Percentiles rank a stretch among this genome's conserved stretches.
Evolutionary conservation across 148 eudicot species (phyloP).

Genomic region (Camellia japonica): DNA sequence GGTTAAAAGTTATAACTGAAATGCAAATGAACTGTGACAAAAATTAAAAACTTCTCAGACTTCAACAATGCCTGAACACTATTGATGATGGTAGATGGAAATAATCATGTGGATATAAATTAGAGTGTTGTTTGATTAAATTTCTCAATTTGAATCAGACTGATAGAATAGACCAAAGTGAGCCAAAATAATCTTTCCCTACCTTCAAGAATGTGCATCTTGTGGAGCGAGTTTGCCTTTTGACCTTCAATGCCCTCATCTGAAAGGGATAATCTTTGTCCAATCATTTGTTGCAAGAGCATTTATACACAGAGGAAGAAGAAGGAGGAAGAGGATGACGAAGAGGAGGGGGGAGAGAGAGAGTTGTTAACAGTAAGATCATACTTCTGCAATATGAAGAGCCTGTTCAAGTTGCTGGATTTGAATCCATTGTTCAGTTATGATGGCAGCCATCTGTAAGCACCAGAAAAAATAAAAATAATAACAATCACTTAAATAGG

Average conservation of each 20-base stretch:
- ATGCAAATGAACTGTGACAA: not conserved
- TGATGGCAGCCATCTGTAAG: constrained; percentile 59
- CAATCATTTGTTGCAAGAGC: constrained; percentile 8
- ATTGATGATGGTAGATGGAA: not conserved
- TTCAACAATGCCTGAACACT: not conserved
- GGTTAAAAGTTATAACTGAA: not conserved
- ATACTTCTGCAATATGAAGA: constrained; percentile 72
- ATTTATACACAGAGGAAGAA: not conserved
- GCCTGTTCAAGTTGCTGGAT: constrained; percentile 93
- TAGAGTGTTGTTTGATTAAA: not conserved
- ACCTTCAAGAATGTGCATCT: constrained; percentile 71
- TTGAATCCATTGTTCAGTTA: constrained; percentile 90
- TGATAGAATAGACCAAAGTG: not conserved
- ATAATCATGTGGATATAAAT: not conserved
- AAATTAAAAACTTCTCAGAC: not conserved
- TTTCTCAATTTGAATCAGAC: not conserved
- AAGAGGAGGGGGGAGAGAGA: not conserved
- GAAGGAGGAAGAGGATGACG: not conserved
- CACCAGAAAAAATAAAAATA: not conserved
- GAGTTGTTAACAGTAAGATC: constrained; percentile 2
- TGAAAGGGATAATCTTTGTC: constrained; percentile 24
- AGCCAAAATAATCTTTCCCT: not conserved
- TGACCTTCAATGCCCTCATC: constrained; percentile 49
- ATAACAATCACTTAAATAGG: not conserved
- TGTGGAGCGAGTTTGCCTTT: constrained; percentile 35